Percentiles rank a stretch among this genome's conserved stretches.
These are phyloP conservation scores for Diaporthe ilicicola DNA, from an alignment of 2,329 filamentous ascomycete genomes.

Conservation along the genomic window DNA sequence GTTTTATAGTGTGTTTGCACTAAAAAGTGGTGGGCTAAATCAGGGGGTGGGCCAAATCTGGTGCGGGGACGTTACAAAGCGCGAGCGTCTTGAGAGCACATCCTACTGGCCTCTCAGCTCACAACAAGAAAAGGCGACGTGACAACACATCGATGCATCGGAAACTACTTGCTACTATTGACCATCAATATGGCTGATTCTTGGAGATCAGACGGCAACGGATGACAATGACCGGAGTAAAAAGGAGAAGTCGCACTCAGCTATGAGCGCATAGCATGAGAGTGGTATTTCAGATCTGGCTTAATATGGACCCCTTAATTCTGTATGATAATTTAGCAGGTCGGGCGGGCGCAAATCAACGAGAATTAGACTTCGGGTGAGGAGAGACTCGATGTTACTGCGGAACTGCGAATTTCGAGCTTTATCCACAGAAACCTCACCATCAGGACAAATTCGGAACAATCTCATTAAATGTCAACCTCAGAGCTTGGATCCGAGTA, in stretches of 20 bases:
- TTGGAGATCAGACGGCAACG: not conserved
- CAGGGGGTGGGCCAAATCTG: too few species aligned
- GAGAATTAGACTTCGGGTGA: not conserved
- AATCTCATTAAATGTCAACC: too few species aligned
- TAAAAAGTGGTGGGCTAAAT: too few species aligned
- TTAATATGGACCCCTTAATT: not conserved
- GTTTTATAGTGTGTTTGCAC: too few species aligned
- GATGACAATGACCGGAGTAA: not conserved
- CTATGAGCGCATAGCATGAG: not conserved
- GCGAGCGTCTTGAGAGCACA: too few species aligned
- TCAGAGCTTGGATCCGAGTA: too few species aligned
- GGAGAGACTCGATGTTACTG: not conserved
- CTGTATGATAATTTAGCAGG: not conserved
- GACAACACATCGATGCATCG: not conserved
- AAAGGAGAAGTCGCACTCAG: not conserved
- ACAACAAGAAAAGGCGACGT: not conserved
- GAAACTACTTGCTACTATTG: not conserved
- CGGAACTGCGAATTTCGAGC: too few species aligned
- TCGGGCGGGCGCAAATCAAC: not conserved
- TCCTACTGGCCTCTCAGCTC: not conserved
- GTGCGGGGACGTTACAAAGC: too few species aligned
- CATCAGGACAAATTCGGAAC: too few species aligned
- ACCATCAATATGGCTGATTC: too few species aligned
- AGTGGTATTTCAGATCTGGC: not conserved
- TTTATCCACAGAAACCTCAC: too few species aligned